phyloP scores from a whole-genome alignment of 2,329 filamentous ascomycete genomes.

The Ustulina deusta region DNA sequence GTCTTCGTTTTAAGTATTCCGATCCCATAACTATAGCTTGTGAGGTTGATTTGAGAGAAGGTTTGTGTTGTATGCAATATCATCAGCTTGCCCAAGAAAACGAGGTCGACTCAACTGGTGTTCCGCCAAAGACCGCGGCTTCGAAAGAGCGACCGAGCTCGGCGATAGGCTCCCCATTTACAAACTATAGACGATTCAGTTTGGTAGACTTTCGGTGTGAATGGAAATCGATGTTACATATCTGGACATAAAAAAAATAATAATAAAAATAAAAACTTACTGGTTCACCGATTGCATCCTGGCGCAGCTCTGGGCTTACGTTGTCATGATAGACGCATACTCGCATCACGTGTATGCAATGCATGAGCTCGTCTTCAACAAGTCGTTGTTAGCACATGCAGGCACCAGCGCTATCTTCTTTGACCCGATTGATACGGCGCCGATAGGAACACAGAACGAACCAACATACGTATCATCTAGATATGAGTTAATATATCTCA shows the following conservation, averaged over 20 bases:
- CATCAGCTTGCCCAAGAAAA: not conserved
- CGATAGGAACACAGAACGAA: not conserved
- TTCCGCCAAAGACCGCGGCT: slow-evolving; percentile 10
- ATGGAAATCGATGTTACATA: not conserved
- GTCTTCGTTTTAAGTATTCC: not conserved
- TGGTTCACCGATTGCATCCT: not conserved
- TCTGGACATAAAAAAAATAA: no score
- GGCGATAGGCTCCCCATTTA: slow-evolving; percentile 15
- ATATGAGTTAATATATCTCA: not conserved
- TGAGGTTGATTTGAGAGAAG: not conserved
- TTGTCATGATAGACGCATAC: not conserved
- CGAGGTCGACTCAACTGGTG: slow-evolving; percentile 13
- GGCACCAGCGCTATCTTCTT: not conserved
- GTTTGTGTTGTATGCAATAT: not conserved
- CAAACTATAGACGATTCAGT: not conserved
- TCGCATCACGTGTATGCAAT: not conserved
- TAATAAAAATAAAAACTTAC: no score
- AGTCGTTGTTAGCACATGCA: not conserved
- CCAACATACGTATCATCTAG: slow-evolving; percentile 19
- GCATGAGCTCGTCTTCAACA: slow-evolving; percentile 18
- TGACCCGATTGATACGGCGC: not conserved
- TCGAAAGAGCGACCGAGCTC: slow-evolving; percentile 22
- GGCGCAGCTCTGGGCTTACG: not conserved
- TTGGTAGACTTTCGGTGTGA: not conserved
- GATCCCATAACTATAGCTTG: not conserved